These are phyloP conservation scores for Daldinia grandis DNA, from an alignment of 495 filamentous ascomycete species.

Conservation along the genomic window DNA sequence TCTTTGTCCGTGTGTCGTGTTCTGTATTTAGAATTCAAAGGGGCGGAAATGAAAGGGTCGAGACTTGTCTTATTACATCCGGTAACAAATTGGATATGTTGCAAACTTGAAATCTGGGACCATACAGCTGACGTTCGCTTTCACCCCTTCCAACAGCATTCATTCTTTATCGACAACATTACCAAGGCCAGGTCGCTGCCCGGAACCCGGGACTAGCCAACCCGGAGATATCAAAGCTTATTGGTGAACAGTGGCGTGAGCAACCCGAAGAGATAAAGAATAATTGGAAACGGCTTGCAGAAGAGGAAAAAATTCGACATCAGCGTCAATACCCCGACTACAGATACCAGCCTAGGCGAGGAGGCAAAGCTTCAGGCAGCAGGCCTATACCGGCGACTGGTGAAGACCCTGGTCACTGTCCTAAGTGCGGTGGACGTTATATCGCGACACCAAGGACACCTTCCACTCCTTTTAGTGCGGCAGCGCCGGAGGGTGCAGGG, in stretches of 20 bases:
- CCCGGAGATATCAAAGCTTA: constrained; percentile 97
- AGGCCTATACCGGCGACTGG: constrained; percentile 47
- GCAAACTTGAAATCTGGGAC: background rate
- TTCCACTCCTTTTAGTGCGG: constrained; percentile 56
- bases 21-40: constrained; percentile 38
- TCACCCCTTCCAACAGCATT: constrained; percentile 70
- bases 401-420: constrained; percentile 63
- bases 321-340: constrained; percentile 92
- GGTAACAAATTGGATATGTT: constrained; percentile 21
- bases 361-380: constrained; percentile 57
- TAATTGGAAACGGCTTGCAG: constrained; percentile 89
- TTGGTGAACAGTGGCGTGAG: constrained; percentile 89
- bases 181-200: constrained; percentile 81
- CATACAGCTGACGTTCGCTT: constrained; percentile 32
- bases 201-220: constrained; percentile 91
- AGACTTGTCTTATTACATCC: constrained; percentile 36
- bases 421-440: constrained; percentile 69
- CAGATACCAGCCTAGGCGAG: constrained; percentile 88
- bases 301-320: constrained; percentile 94
- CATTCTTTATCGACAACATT: constrained; percentile 95
- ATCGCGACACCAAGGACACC: constrained; percentile 66
- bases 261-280: constrained; percentile 78
- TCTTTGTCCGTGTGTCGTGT: constrained; percentile 30
- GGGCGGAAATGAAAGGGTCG: constrained; percentile 42
- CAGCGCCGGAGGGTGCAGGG: constrained; percentile 39